Evolutionary conservation across 768 basidiomycete genomes (phyloP), one percentile per base, ranked within the genome.

Genomic region (Lyophyllum semitale): DNA sequence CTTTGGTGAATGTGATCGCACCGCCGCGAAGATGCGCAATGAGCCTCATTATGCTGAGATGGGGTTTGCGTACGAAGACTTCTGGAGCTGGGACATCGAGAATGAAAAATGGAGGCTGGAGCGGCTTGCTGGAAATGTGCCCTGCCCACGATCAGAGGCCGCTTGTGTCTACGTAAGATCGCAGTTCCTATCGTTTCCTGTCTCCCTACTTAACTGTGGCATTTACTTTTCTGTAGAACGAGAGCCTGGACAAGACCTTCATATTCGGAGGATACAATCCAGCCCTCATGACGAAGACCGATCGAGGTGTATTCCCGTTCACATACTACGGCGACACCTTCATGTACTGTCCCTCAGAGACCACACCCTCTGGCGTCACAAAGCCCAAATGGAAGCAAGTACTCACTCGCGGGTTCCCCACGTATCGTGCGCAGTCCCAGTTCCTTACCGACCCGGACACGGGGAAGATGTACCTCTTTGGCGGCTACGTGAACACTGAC

Each of bases 291-390:
- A 71, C 69, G 2, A 38, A 47, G 45, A 59, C 63, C 3, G 40
- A 61, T 8, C 22, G 58, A 2, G 26, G 57, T 29, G 55, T 44
- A 11, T 73, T 70, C 57, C 53, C 59, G 1, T 76, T 67, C 62
- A 63, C 70, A 25, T 79, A 76, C 65, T 78, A 65, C 57, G 73
- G 71, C 27, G 76, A 78, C 52, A 76, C 77, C 0, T 77, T 73
- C 64, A 62, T 75, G 37, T 67, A 56, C 61, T 62, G 63, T 44
- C 64, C 65, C 17, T 42, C 64, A 18, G 57, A 63, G 41, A 13
- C 2, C 18, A 42, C 20, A 20, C 40, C 59, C 53, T 20, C 44
- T 55, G 22, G 49, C 51, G 18, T 46, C 32, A 38, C 33, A 48
- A 44, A 52, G 20, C 54, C 58, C 25, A 58, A 58, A 22, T 77